These are phyloP conservation scores for Eragrostis tef DNA, from an alignment of 202 grass and related monocot genomes.

Conservation along the genomic window DNA sequence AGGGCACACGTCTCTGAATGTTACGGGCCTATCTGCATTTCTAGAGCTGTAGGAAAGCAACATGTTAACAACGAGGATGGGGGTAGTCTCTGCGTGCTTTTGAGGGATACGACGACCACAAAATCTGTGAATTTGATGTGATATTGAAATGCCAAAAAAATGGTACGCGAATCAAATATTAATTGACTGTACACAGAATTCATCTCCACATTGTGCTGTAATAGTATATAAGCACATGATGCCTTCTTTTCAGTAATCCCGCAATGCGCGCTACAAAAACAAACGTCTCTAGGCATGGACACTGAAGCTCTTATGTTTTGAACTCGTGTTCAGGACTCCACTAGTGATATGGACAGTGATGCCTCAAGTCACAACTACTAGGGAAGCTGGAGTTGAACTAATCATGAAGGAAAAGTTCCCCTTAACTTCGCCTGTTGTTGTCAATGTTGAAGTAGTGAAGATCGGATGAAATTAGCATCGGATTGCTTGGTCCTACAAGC, in stretches of 20 bases:
- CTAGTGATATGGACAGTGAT: slow-evolving; percentile 52
- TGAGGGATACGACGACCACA: neutral
- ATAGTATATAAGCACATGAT: neutral
- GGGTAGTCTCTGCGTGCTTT: slow-evolving; percentile 11
- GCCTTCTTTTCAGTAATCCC: slow-evolving; percentile 7
- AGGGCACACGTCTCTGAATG: slow-evolving; percentile 34
- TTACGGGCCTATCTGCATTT: slow-evolving; percentile 38
- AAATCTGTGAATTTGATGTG: neutral
- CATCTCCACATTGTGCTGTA: neutral
- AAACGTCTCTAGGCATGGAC: slow-evolving; percentile 17
- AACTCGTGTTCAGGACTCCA: slow-evolving; percentile 59
- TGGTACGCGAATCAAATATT: neutral
- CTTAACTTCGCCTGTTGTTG: slow-evolving; percentile 44
- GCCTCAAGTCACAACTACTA: slow-evolving; percentile 70
- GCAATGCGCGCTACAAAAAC: neutral
- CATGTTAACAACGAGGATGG: slow-evolving; percentile 45
- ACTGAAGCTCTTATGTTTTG: slow-evolving; percentile 27
- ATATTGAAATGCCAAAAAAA: slow-evolving; percentile 4
- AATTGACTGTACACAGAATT: neutral
- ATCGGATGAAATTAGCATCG: slow-evolving; percentile 69
- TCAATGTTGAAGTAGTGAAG: slow-evolving; percentile 49
- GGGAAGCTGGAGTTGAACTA: slow-evolving; percentile 63
- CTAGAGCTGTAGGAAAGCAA: slow-evolving; percentile 46
- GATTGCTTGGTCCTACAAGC: slow-evolving; percentile 54
- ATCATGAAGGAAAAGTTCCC: slow-evolving; percentile 59